Evolutionary conservation across 1,284 basidiomycete species (phyloP).

Genomic region (Sporisorium sorghi): DNA sequence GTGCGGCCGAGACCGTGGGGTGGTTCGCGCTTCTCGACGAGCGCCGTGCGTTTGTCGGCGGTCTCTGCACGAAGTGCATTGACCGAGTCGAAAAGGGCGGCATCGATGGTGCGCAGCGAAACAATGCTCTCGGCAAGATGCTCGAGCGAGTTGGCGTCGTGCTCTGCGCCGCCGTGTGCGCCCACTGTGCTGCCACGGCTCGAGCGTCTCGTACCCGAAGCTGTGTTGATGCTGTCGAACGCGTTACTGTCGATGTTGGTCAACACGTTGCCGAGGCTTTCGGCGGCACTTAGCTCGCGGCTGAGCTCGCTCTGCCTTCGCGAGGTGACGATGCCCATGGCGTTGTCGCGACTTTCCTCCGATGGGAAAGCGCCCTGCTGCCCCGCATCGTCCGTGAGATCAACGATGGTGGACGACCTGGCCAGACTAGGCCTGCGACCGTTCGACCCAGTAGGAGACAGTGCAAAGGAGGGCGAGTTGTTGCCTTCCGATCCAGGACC

Average conservation of each 20-base stretch:
- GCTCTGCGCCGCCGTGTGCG: conserved; percentile 7
- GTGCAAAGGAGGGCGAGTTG: conserved; percentile 14
- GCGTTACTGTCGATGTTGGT: conserved; percentile 16
- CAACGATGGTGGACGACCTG: conserved; percentile 26
- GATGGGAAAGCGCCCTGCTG: conserved; percentile 28
- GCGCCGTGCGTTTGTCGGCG: conserved; percentile 25
- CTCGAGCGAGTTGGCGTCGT: conserved; percentile 20
- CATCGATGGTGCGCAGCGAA: conserved; percentile 55
- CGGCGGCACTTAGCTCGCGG: conserved; percentile 38
- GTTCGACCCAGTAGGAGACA: conserved; percentile 6
- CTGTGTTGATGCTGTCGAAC: conserved; percentile 41
- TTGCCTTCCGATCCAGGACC: conserved; percentile 22
- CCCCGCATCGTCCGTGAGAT: conserved; percentile 21
- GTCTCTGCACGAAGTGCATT: conserved; percentile 36
- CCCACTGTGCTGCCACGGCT: conserved; percentile 37
- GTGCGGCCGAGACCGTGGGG: conserved; percentile 67
- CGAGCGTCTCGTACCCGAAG: conserved; percentile 29
- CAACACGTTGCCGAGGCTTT: conserved; percentile 41
- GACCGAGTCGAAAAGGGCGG: conserved; percentile 45
- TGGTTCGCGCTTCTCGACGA: conserved; percentile 53
- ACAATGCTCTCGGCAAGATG: conserved; percentile 52
- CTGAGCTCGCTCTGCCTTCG: conserved; percentile 30
- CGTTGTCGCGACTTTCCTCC: conserved; percentile 39
- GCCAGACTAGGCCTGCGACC: conserved; percentile 27
- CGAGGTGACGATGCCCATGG: conserved; percentile 42